These are phyloP conservation scores for Acmispon strigosus DNA, from an alignment of 306 rosid genomes.

Conservation along the genomic window DNA sequence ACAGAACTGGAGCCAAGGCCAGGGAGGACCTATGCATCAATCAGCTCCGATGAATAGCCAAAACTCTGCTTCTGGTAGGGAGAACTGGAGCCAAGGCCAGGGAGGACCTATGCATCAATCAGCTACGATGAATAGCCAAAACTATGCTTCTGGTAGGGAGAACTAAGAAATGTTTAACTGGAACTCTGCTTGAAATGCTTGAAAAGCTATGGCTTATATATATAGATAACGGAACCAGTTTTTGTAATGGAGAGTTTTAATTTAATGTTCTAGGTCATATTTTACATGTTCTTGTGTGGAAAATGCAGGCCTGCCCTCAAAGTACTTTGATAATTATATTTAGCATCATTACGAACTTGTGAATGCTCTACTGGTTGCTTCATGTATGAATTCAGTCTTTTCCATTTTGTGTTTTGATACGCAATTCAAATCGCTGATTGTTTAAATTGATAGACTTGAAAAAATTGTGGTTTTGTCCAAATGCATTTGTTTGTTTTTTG, in stretches of 20 bases:
- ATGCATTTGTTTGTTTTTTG: background rate
- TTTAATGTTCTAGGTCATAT: conserved; percentile 2
- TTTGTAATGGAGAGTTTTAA: background rate
- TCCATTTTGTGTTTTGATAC: background rate
- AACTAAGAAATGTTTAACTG: conserved; percentile 1
- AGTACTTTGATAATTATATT: background rate
- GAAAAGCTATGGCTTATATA: background rate
- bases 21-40: conserved; percentile 35
- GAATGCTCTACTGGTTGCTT: background rate
- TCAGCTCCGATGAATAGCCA: conserved; percentile 27
- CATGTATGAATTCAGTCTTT: background rate
- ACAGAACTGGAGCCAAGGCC: conserved; percentile 41
- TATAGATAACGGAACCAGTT: background rate
- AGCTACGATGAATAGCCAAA: conserved; percentile 25
- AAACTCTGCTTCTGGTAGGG: conserved; percentile 22
- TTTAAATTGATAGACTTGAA: background rate
- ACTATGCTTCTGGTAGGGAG: conserved; percentile 18
- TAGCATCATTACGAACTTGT: background rate
- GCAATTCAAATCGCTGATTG: background rate
- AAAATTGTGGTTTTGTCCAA: background rate
- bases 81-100: conserved; percentile 33
- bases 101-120: conserved; percentile 37
- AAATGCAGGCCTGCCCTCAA: background rate
- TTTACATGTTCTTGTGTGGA: background rate
- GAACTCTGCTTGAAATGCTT: conserved; percentile 16